Evolutionary conservation across 2,329 filamentous ascomycete species (phyloP).

Genomic region (Aphanoascus verrucosus): DNA sequence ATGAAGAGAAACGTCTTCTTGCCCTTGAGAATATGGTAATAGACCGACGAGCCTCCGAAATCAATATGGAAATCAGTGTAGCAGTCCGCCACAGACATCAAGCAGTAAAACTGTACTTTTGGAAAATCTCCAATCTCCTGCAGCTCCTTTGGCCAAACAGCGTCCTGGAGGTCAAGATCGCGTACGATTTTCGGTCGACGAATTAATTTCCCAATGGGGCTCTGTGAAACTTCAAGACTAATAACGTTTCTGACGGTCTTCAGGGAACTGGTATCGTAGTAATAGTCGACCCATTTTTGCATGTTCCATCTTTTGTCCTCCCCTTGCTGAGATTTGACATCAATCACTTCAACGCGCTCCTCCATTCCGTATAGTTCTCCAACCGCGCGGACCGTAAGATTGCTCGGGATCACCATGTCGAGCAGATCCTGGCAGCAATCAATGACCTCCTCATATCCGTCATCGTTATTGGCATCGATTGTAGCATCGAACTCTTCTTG

Average conservation of each 20-base stretch:
- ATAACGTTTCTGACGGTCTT: conserved; percentile 59
- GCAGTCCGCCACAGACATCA: conserved; percentile 61
- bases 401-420: conserved; percentile 57
- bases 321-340: conserved; percentile 58
- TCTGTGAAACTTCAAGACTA: conserved; percentile 57
- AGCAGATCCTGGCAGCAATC: conserved; percentile 55
- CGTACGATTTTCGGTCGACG: conserved; percentile 54
- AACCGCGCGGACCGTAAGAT: conserved; percentile 53
- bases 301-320: conserved; percentile 56
- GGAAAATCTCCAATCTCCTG: conserved; percentile 48
- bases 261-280: conserved; percentile 50
- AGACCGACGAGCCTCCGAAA: conserved; percentile 60
- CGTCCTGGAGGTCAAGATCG: conserved; percentile 47
- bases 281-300: conserved; percentile 56
- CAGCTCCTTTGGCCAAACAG: conserved; percentile 42
- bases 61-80: conserved; percentile 65
- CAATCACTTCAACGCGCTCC: conserved; percentile 55
- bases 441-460: conserved; percentile 34
- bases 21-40: conserved; percentile 58
- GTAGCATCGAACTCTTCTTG: conserved; percentile 26
- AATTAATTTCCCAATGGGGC: conserved; percentile 51
- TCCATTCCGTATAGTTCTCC: conserved; percentile 54
- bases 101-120: conserved; percentile 56
- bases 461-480: conserved; percentile 31
- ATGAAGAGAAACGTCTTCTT: conserved; percentile 64